Base-by-base conservation (phyloP, 2,329 filamentous ascomycete genomes). In the Emmonsiellopsis sp. region DNA sequence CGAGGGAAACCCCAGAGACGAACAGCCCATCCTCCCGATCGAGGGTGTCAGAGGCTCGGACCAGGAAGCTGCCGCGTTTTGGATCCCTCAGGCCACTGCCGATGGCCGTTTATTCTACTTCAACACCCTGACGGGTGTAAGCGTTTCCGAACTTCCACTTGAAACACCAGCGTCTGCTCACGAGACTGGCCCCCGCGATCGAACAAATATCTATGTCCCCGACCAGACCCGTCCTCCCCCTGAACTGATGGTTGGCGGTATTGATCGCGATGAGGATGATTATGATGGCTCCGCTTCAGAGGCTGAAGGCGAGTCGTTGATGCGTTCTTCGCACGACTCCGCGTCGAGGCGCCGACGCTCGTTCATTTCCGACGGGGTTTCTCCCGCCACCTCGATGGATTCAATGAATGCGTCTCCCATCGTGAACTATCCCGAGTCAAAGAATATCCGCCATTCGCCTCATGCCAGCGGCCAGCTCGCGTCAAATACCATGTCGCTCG, bases 41-140 rank as follows among this genome's bases (percentile, higher is more conserved):
- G 89, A 94, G 64, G 83, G 84, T 49, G 77, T 78, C 16, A 79
- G 15, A 79, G 79, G 45, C 71, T 70, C 72, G 58, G 84, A 85
- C 64, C 87, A 88, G 65, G 91, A 93, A 62, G 85, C 92, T 67
- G 90, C 92, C 45, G 92, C 94, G 60, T 98, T 95, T 67, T 98
- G 93, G 93, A 95, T 98, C 61, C 93, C 93, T 15, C 93, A 98
- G 74, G 93, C 91, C 11, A 98, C 93, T 0, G 83, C 89, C 1
- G 91, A 97, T 67, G 93, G 93, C 52, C 82, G 91, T 54, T 73
- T 98, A 26, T 98, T 94, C 72, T 98, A 97, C 73, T 97, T 95
- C 79, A 98, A 98, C 70, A 97, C 92, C 58, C 84, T 96, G 74
- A 98, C 93, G 0, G 91, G 92, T 53, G 89, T 94, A 65, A 94